phyloP scores from a whole-genome alignment of 129 eudicot species.

The Heracleum sosnowskyi region DNA sequence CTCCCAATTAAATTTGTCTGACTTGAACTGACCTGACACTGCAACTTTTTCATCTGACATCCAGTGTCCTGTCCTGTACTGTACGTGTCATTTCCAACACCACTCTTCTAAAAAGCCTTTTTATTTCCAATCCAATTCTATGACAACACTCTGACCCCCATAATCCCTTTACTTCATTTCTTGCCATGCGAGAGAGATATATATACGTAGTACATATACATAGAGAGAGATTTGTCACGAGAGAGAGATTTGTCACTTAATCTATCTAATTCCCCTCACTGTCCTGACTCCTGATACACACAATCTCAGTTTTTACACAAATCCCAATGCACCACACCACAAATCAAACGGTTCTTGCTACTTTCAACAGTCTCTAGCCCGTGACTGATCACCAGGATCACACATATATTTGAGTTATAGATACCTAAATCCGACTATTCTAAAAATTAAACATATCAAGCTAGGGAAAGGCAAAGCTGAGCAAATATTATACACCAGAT shows the following conservation, averaged over 20 bases:
- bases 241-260: not conserved
- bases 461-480: not conserved
- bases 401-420: too few relatives aligned
- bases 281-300: not conserved
- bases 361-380: not conserved
- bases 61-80: not conserved
- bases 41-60: not conserved
- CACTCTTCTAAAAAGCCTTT: not conserved
- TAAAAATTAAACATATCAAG: not conserved
- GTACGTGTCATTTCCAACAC: not conserved
- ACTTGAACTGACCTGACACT: not conserved
- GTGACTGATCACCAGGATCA: not conserved
- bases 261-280: not conserved
- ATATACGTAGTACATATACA: not conserved
- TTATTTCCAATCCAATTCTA: not conserved
- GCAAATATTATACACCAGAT: not conserved
- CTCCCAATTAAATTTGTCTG: not conserved
- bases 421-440: not conserved
- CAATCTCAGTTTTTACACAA: not conserved
- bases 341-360: not conserved
- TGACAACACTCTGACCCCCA: constrained; percentile 2
- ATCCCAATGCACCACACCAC: not conserved
- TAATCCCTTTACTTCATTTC: not conserved
- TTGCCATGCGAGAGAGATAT: not conserved
- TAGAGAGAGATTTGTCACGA: not conserved